Evolutionary conservation across 164 flowering plant species (phyloP).

Genomic region (Paratinospora sagittata): DNA sequence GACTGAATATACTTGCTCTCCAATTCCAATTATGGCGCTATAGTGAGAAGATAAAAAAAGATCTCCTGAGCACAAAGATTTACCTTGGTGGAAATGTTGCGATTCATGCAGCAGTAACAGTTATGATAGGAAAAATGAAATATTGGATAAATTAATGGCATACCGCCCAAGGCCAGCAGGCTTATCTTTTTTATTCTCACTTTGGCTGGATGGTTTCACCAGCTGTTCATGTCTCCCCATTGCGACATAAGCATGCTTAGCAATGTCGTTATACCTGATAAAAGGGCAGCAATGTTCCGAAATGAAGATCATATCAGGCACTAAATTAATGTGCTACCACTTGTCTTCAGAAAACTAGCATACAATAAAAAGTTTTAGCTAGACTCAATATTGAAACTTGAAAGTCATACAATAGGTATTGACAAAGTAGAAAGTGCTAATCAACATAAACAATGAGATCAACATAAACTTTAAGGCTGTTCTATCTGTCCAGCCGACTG

Average conservation of each 20-base stretch:
- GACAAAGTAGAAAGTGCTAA: no score
- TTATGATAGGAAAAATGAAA: no score
- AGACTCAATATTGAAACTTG: no score
- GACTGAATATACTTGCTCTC: constrained; percentile 68
- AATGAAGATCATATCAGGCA: not conserved
- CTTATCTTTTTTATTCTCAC: constrained; percentile 35
- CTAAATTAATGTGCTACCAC: not conserved
- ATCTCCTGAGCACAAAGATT: constrained; percentile 3
- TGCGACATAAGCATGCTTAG: constrained; percentile 65
- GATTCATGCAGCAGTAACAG: not conserved
- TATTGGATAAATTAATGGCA: no score
- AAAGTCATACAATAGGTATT: no score
- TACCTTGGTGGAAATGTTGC: not conserved
- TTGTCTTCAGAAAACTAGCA: no score
- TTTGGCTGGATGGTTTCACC: constrained; percentile 29
- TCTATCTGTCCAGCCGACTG: no score
- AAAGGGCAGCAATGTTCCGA: constrained; percentile 6
- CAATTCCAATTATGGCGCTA: constrained; percentile 76
- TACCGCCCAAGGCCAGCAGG: constrained; percentile 29
- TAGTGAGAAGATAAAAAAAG: not conserved
- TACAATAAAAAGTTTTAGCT: no score
- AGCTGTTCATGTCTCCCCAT: constrained; percentile 32
- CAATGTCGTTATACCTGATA: constrained; percentile 91
- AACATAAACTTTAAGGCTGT: no score
- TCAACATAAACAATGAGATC: no score